Evolutionary conservation across 768 basidiomycete genomes (phyloP), one percentile per base, ranked within the genome.

Genomic region (Rhodotorula sphaerocarpa): DNA sequence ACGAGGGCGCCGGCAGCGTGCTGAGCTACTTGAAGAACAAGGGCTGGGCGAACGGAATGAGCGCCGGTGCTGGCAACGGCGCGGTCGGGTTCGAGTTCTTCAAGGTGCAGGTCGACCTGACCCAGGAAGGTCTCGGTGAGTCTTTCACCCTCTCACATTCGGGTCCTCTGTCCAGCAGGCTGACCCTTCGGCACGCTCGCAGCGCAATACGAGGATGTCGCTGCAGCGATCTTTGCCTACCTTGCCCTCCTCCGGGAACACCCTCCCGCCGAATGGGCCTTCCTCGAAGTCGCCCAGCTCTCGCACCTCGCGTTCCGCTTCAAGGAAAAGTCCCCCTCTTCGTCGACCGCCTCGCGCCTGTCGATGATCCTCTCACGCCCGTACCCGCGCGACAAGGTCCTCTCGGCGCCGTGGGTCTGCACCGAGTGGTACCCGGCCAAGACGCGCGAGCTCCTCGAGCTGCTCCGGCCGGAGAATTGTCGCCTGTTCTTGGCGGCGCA

Each of bases 111-210:
- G 78, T 87, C 28, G 77, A 86, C 70, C 76, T 99, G 66, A 95
- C 95, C 0, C 79, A 82, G 42, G 84, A 88, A 61, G 95, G 95
- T 3, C 86, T 93, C 60, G 80, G 90, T 92, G 73, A 71, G 87
- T 79, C 34, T 2, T 7, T 15, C 3, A 10, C 41, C 12, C 7
- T 41, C 31, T n/a, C 23, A 20, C 25, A 9, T 42, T 7, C 33
- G 5, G 16, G 67, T 41, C 39, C 25, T 39, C n/a, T 14, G 25
- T n/a, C n/a, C 23, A 21, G 3, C 6, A 5, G 11, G 53, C 50
- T 57, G 7, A 39, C 27, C 43, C 52, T 21, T 57, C 61, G 30
- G 10, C 21, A 5, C 27, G 25, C 44, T 5, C 7, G 11, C 73
- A 91, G 90, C 82, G 67, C 82, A 92, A 71, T 83, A 93, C 75